Evolutionary conservation across 2,329 filamentous ascomycete species (phyloP).

Genomic region (Clarireedia monteithiana): DNA sequence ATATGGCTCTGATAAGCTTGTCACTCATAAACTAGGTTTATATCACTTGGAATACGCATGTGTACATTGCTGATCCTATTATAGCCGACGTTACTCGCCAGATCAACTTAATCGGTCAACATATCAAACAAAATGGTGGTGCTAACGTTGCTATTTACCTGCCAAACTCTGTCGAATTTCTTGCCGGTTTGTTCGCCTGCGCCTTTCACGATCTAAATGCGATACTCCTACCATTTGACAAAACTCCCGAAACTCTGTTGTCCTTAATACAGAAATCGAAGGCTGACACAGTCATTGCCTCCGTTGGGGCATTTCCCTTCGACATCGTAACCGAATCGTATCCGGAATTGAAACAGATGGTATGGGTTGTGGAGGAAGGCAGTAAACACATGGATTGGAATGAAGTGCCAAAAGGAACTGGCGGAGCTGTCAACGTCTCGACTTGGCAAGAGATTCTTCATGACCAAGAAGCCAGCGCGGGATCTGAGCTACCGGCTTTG

Average conservation of each 20-base stretch:
- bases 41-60: background rate
- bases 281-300: slow-evolving; percentile 75
- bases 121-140: slow-evolving; percentile 62
- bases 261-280: slow-evolving; percentile 65
- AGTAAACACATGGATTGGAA: slow-evolving; percentile 95
- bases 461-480: slow-evolving; percentile 52
- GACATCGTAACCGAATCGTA: slow-evolving; percentile 63
- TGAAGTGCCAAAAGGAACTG: slow-evolving; percentile 70
- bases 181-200: slow-evolving; percentile 77
- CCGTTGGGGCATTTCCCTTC: slow-evolving; percentile 80
- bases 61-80: slow-evolving; percentile 17
- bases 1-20: slow-evolving; percentile 63
- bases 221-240: slow-evolving; percentile 78
- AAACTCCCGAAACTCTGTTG: slow-evolving; percentile 60
- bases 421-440: slow-evolving; percentile 68
- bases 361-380: slow-evolving; percentile 90
- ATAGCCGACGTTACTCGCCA: slow-evolving; percentile 68
- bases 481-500: slow-evolving; percentile 55
- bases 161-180: slow-evolving; percentile 85
- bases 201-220: slow-evolving; percentile 75
- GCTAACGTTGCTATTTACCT: slow-evolving; percentile 82
- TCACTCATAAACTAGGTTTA: slow-evolving; percentile 62
- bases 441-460: slow-evolving; percentile 89
- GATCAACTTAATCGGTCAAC: slow-evolving; percentile 78
- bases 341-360: slow-evolving; percentile 63